Base-by-base conservation (phyloP, 768 basidiomycete species). In the Boletus pseudo-olivaceus region DNA sequence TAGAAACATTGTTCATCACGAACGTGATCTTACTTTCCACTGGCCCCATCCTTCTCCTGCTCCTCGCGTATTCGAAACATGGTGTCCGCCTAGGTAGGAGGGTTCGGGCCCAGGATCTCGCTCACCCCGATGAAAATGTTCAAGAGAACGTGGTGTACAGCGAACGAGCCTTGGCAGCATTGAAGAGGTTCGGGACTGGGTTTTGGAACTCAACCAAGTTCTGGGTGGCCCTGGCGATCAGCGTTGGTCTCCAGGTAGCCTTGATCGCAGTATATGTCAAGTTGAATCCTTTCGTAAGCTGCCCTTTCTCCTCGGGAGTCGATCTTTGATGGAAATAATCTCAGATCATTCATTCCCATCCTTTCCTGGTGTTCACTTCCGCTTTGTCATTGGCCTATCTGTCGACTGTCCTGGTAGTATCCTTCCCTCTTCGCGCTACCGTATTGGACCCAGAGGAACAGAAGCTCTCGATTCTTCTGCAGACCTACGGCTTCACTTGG, bases 281-380 rank as follows among this genome's bases (percentile, higher is more conserved):
- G 43, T n/a, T 86, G 39, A 89, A 88, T 65, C 82, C 83, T 30
- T 83, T 81, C 57, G 87, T 88, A 62, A 62, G 84, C 12, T 47
- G 4, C 11, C 4, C 2, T n/a, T 26, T 27, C 37, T 15, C 23
- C 4, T 49, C 14, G 10, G 7, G 23, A 19, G 27, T 37, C 10
- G 14, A 39, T 34, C 26, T 33, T 53, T 37, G 33, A 60, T 51
- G 41, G 11, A 54, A 49, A 19, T n/a, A 4, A 29, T 39, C 11
- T 29, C 17, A 90, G 89, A 75, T 84, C 29, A 71, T 83, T 9
- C 83, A 90, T 63, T 79, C 85, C 2, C 76, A 76, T 7, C 78
- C 80, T 4, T 78, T 79, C 53, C 62, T 79, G 14, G 80, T 86
- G 14, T 62, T 84, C 12, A 57, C 73, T 20, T 80, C 82, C 0